Evolutionary conservation across 768 basidiomycete genomes (phyloP).

Genomic region (Lyophyllum decastes): DNA sequence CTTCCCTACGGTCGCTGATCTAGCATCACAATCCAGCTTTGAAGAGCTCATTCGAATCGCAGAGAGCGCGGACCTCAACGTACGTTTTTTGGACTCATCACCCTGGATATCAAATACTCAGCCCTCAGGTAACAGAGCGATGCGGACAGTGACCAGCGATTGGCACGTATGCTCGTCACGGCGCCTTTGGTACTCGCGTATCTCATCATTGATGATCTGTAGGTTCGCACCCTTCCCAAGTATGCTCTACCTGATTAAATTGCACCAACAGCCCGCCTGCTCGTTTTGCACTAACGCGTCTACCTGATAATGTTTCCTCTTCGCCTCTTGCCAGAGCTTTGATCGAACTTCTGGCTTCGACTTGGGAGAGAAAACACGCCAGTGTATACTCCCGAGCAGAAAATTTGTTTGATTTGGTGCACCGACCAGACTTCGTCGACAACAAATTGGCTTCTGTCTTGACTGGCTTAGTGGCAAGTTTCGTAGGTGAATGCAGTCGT

Average conservation of each 20-base stretch:
- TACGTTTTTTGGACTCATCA: constrained; percentile 28
- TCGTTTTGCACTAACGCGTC: constrained; percentile 53
- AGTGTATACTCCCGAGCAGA: constrained; percentile 54
- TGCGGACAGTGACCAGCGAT: constrained; percentile 39
- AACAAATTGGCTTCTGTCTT: constrained; percentile 47
- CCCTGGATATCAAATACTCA: not conserved
- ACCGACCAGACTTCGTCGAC: constrained; percentile 46
- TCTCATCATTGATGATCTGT: constrained; percentile 66
- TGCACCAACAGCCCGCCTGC: constrained; percentile 56
- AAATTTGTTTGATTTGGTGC: constrained; percentile 39
- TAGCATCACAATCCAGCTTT: constrained; percentile 46
- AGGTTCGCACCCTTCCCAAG: constrained; percentile 22
- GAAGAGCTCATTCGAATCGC: constrained; percentile 44
- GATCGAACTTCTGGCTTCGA: constrained; percentile 46
- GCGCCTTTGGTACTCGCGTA: constrained; percentile 67
- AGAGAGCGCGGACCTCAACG: constrained; percentile 56
- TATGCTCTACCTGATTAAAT: not conserved
- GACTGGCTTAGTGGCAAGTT: constrained; percentile 42
- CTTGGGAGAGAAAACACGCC: constrained; percentile 55
- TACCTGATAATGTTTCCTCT: constrained; percentile 48
- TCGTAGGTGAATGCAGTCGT: constrained; percentile 49
- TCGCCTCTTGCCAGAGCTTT: constrained; percentile 51
- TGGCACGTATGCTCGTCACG: constrained; percentile 51
- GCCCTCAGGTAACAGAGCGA: constrained; percentile 19
- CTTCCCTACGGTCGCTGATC: constrained; percentile 45